These are phyloP conservation scores for Penstemon newberryi DNA, from an alignment of 257 asterid species.

Conservation along the genomic window DNA sequence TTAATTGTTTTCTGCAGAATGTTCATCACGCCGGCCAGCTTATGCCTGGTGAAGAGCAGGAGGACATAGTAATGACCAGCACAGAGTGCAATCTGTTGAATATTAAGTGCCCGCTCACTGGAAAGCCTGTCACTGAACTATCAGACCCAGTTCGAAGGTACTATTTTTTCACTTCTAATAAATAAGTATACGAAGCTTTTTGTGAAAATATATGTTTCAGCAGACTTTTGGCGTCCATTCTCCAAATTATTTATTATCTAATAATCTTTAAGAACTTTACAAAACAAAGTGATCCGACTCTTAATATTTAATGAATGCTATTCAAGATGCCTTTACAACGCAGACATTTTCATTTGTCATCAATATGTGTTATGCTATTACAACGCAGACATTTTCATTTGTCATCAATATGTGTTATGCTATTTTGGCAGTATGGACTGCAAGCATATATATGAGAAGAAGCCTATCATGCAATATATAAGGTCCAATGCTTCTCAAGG, in stretches of 20 bases:
- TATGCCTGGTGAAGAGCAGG: conserved; percentile 98
- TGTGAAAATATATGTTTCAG: neutral
- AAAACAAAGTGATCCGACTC: neutral
- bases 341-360: neutral
- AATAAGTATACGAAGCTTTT: neutral
- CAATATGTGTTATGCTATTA: conserved; percentile 7
- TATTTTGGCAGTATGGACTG: conserved; percentile 67
- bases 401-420: neutral
- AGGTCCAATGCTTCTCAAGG: conserved; percentile 40
- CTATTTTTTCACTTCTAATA: conserved; percentile 10
- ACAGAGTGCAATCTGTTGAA: conserved; percentile 69
- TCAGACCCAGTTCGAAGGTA: conserved; percentile 86
- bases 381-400: neutral
- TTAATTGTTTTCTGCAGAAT: conserved; percentile 51
- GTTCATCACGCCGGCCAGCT: conserved; percentile 93
- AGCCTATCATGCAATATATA: conserved; percentile 55
- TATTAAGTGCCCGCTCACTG: conserved; percentile 69
- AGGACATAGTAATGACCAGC: conserved; percentile 90
- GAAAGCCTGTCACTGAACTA: conserved; percentile 80
- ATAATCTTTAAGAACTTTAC: neutral
- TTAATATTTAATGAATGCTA: too few relatives aligned
- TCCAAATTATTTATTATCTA: neutral
- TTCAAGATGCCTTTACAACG: neutral
- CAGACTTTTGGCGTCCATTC: neutral
- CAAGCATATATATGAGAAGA: conserved; percentile 87